These are phyloP conservation scores for Camelina hispida DNA, from an alignment of 345 rosid genomes.

Conservation along the genomic window DNA sequence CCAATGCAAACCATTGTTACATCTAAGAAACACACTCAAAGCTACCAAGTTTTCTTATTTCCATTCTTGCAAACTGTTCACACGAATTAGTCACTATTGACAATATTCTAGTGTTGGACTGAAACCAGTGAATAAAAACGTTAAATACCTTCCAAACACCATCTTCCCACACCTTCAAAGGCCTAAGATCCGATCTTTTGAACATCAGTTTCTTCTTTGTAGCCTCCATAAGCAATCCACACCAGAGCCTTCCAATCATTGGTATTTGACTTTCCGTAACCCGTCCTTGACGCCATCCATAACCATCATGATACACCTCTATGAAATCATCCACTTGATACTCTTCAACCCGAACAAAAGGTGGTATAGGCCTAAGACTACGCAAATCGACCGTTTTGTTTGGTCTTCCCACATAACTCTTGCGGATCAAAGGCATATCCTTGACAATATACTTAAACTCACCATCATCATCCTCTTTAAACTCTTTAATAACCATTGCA, in stretches of 20 bases:
- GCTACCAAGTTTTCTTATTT: too few relatives aligned
- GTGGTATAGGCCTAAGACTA: conserved; percentile 2
- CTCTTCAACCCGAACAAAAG: background rate
- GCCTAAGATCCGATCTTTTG: conserved; percentile 55
- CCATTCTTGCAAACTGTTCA: background rate
- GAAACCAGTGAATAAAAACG: background rate
- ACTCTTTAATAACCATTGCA: conserved; percentile 43
- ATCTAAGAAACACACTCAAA: too few relatives aligned
- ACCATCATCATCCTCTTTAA: conserved; percentile 24
- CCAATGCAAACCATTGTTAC: too few relatives aligned
- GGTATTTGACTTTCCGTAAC: background rate
- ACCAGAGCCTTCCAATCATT: conserved; percentile 39
- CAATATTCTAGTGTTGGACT: conserved; percentile 21
- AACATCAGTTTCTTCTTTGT: conserved; percentile 46
- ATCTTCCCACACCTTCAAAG: conserved; percentile 51
- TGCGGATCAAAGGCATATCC: conserved; percentile 34
- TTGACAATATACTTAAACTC: conserved; percentile 31
- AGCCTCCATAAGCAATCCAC: conserved; percentile 51
- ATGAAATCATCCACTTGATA: background rate
- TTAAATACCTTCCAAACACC: conserved; percentile 29
- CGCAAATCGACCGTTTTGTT: conserved; percentile 25
- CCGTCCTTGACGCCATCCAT: conserved; percentile 23
- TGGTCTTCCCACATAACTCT: conserved; percentile 28
- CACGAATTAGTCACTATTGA: background rate
- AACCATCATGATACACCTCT: background rate